phyloP scores from a whole-genome alignment of 176 grass and related monocot species.

The Avena sativa region DNA sequence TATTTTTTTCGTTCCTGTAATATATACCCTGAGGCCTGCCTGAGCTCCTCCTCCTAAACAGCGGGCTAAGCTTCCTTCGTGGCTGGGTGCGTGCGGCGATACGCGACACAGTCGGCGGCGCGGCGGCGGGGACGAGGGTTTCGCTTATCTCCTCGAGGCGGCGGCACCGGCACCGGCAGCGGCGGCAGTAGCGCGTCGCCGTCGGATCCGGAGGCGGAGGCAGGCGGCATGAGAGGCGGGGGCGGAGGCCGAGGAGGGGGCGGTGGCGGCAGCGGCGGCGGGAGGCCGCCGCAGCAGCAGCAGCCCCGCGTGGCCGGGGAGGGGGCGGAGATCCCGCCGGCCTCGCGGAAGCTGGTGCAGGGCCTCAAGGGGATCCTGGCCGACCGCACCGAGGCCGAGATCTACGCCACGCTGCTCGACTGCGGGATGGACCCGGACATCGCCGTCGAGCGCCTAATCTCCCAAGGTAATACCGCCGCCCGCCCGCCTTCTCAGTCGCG shows the following conservation, averaged over 20 bases:
- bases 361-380: slow-evolving; percentile 75
- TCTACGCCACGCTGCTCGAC: slow-evolving; percentile 73
- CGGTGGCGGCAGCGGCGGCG: slow-evolving; percentile 42
- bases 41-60: not conserved
- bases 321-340: slow-evolving; percentile 58
- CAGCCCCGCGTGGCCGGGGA: slow-evolving; percentile 36
- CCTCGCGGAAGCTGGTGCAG: slow-evolving; percentile 72
- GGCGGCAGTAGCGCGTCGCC: slow-evolving; percentile 29
- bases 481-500: too few species aligned
- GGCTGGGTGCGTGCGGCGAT: slow-evolving; percentile 22
- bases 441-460: slow-evolving; percentile 75
- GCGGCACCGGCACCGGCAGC: not conserved
- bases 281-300: not conserved
- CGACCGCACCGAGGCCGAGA: slow-evolving; percentile 72
- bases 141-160: slow-evolving; percentile 13
- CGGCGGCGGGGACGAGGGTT: slow-evolving; percentile 55
- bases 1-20: not conserved
- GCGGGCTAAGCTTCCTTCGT: not conserved
- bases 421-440: slow-evolving; percentile 86
- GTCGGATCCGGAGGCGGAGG: slow-evolving; percentile 45
- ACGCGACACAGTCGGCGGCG: not conserved
- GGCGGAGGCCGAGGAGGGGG: slow-evolving; percentile 47
- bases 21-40: not conserved
- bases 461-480: slow-evolving; percentile 46
- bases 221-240: slow-evolving; percentile 50